Base-by-base conservation (phyloP, 352 stramenopile species). In the Phytophthora nicotianae region DNA sequence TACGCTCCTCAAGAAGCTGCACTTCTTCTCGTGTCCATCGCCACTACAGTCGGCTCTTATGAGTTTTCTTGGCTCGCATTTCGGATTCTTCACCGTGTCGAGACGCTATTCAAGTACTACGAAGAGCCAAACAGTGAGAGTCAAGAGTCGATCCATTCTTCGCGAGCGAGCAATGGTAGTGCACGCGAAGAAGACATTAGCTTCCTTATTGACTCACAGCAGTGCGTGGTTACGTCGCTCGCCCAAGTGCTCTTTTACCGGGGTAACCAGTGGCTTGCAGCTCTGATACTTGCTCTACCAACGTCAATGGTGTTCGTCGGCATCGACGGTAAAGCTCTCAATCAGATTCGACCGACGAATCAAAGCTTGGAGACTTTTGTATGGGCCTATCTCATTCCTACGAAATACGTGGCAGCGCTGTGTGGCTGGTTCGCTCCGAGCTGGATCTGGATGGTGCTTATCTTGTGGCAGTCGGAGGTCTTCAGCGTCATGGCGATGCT, bases 261-360 rank as follows among this genome's bases (percentile, higher is more conserved):
- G 9, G 49, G 49, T 3, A 46, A 46, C 42, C 19, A 56, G 33
- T 56, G 49, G 49, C 35, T 56, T n/a, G 49, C 49, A 56, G 49
- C 33, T 13, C 21, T 46, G 21, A 38, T 56, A 35, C 49, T 56
- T 1, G 49, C 49, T 4, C 7, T 56, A 46, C 49, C 49, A 46
- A 47, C 49, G 2, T 56, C 49, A 32, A 56, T 56, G 49, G 14
- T 56, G 11, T 24, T 56, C 21, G 32, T 56, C 8, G 49, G 49
- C 19, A 56, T 56, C 14, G 33, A 46, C 23, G 35, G 33, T n/a
- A 56, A 37, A 56, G 33, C 43, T 2, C 33, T 56, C 5, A n/a
- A 46, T 16, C 32, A 19, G 2, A 14, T 56, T 35, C 49, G 32
- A 35, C 49, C 24, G 9, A 24, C 49, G 9, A 24, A 56, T 56